Base-by-base conservation (phyloP, 257 asterid species). In the Perilla frutescens region DNA sequence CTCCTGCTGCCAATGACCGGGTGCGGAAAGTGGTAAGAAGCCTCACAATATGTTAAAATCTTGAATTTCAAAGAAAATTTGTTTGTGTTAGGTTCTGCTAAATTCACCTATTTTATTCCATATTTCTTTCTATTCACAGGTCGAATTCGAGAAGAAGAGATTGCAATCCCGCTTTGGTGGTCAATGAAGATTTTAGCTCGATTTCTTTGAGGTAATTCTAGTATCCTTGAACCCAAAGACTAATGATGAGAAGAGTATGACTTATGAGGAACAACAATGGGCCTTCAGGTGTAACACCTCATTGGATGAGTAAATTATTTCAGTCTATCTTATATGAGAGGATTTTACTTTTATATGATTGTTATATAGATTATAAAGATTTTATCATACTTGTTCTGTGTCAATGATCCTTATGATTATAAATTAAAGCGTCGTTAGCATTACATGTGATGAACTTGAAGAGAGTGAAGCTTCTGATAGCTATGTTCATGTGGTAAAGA, bases 21-120 rank as follows among this genome's bases (percentile, higher is more conserved):
- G 99, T 91, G 71, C 89, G 98, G 4, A 94, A 94, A 94, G 99
- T 94, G 99, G 99, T 90, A 84, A 85, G 72, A 61, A 65, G 37
- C 77, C 56, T 8, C 0, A 31, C 4, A 7, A 53, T 12, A 2
- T 6, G 59, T 32, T 34, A 0, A 31, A 48, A 13, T 32, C 5
- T 66, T 31, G 20, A 26, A 0, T 1, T 45, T 29, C 45, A 1
- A 12, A 29, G 13, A 51, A 39, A 8, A 7, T 13, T n/a, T 26
- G 54, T 29, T 43, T 3, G 20, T 47, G 15, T 15, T 8, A 12
- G 51, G 29, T 36, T 68, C 31, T 43, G 45, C 37, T 14, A 0
- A 4, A 59, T 40, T 78, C 71, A 9, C 45, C 62, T 66, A 26
- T 12, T 51, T 64, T 50, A 7, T 44, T 69, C 62, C 55, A 7